Conservation (phyloP, 129 eudicot species). For the Silybum marianum region DNA sequence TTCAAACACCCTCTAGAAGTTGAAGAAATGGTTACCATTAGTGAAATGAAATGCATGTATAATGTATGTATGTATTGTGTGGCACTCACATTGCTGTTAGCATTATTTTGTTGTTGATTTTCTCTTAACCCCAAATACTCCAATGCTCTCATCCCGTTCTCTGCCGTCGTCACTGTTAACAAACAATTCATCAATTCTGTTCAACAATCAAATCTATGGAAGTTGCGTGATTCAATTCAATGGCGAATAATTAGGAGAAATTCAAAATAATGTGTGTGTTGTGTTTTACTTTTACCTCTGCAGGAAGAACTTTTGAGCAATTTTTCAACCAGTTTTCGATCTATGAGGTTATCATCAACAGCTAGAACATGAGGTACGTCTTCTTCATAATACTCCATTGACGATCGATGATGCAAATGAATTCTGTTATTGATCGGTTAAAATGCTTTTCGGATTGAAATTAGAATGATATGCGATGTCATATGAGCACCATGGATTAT, state of each 20-base stretch:
- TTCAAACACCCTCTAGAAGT: no score
- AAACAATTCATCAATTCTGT: neutral
- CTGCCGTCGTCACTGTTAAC: constrained; percentile 75
- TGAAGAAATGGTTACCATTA: neutral
- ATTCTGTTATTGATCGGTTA: neutral
- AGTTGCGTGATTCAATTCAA: constrained; percentile 1
- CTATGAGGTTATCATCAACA: constrained; percentile 79
- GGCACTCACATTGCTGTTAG: constrained; percentile 40
- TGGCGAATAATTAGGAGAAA: neutral
- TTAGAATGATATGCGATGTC: constrained; percentile 19
- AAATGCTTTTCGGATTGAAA: constrained; percentile 4
- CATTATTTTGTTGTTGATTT: constrained; percentile 45
- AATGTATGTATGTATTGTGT: no score
- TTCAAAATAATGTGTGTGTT: neutral
- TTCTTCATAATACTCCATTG: constrained; percentile 31
- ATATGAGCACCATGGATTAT: constrained; percentile 18
- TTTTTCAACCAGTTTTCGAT: constrained; percentile 72
- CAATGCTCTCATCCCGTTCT: constrained; percentile 76
- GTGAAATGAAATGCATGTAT: neutral
- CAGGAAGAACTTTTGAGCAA: constrained; percentile 73
- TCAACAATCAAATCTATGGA: neutral
- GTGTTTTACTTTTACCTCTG: constrained; percentile 54
- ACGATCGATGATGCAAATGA: constrained; percentile 1
- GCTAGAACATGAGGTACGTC: constrained; percentile 71
- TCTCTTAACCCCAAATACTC: constrained; percentile 67